These are phyloP conservation scores for Posidonia oceanica DNA, from an alignment of 116 monocot genomes.

Conservation along the genomic window DNA sequence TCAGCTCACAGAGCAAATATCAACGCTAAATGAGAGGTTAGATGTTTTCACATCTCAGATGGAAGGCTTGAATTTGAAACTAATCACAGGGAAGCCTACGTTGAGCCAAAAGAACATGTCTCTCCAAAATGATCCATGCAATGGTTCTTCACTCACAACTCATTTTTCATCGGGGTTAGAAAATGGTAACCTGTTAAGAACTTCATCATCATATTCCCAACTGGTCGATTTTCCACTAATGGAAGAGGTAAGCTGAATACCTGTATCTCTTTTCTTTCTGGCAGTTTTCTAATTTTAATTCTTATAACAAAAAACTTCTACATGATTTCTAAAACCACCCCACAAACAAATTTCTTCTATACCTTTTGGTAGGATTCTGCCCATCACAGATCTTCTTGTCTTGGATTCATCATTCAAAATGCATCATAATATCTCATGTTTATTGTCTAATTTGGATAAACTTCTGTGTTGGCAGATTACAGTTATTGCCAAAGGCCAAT, in stretches of 20 bases:
- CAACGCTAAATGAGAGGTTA: conserved; percentile 78
- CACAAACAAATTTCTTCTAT: no score
- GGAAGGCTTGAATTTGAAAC: conserved; percentile 66
- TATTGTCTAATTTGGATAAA: no score
- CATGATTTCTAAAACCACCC: no score
- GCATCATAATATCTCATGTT: no score
- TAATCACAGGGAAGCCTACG: conserved; percentile 21
- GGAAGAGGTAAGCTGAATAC: conserved; percentile 60
- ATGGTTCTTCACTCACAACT: conserved; percentile 76
- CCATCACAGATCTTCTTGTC: no score
- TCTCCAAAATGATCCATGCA: conserved; percentile 50
- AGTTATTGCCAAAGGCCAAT: conserved; percentile 46
- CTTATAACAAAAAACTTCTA: no score
- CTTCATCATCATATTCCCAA: conserved; percentile 61
- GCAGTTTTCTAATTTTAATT: neutral
- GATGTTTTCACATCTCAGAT: conserved; percentile 71
- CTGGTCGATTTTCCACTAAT: conserved; percentile 50
- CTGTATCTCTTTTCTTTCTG: neutral
- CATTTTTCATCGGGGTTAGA: conserved; percentile 61
- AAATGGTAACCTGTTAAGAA: conserved; percentile 61
- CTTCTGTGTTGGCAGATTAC: conserved; percentile 22
- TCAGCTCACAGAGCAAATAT: conserved; percentile 77
- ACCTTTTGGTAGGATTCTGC: no score
- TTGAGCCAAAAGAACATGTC: conserved; percentile 52
- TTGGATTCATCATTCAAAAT: no score